These are phyloP conservation scores for Aspergillus indologenus DNA, from an alignment of 495 filamentous ascomycete species.

Conservation along the genomic window DNA sequence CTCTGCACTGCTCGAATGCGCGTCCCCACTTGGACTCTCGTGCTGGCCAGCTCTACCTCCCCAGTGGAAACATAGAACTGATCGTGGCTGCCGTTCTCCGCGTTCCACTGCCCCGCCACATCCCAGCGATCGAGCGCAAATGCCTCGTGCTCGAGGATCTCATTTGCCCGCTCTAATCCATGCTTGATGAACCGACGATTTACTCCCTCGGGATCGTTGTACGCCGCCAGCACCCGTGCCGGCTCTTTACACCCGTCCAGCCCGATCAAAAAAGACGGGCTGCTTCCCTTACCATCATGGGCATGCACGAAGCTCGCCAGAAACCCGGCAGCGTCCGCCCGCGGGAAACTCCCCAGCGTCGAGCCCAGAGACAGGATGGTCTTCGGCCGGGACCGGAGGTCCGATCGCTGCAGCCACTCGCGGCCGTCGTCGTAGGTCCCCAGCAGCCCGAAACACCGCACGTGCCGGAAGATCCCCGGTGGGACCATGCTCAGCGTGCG, in stretches of 20 bases:
- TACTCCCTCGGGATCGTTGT: slow-evolving; percentile 11
- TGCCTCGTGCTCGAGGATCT: slow-evolving; percentile 3
- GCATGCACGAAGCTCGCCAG: slow-evolving; percentile 6
- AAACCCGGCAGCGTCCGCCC: slow-evolving; percentile 5
- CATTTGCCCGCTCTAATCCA: slow-evolving; percentile 4
- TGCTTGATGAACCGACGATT: slow-evolving; percentile 13
- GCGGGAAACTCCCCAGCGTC: slow-evolving; percentile 10
- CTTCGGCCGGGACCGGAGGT: slow-evolving; percentile 32
- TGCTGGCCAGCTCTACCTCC: not conserved
- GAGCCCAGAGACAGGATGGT: slow-evolving; percentile 11
- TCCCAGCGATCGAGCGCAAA: slow-evolving; percentile 6
- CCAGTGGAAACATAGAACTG: not conserved
- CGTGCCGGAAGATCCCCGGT: slow-evolving; percentile 51
- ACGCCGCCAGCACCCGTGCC: slow-evolving; percentile 4
- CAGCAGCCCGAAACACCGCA: slow-evolving; percentile 65
- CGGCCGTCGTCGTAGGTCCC: slow-evolving; percentile 80
- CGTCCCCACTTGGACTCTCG: not conserved
- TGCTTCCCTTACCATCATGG: not conserved
- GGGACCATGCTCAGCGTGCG: slow-evolving; percentile 66
- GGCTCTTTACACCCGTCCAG: slow-evolving; percentile 8
- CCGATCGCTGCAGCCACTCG: slow-evolving; percentile 61
- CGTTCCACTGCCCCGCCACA: slow-evolving; percentile 6
- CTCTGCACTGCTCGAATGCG: slow-evolving; percentile 4
- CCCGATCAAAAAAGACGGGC: slow-evolving; percentile 4
- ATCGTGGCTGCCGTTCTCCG: slow-evolving; percentile 1